phyloP scores from a whole-genome alignment of 2,329 filamentous ascomycete species.

The Fusarium drepaniforme region DNA sequence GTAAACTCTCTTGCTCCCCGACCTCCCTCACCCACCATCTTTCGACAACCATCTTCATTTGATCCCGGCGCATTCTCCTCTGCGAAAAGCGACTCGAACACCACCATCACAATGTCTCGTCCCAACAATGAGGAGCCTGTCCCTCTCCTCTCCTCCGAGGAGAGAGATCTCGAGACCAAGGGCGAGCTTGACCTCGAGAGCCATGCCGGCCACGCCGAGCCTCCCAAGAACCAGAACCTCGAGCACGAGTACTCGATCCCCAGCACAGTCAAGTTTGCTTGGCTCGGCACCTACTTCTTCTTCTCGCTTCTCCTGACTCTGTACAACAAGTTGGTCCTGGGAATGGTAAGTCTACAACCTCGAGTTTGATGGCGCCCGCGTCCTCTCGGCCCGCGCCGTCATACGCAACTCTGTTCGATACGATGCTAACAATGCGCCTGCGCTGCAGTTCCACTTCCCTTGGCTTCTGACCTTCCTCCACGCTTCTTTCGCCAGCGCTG shows the following conservation, averaged over 20 bases:
- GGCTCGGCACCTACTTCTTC: slow-evolving; percentile 65
- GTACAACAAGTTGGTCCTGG: slow-evolving; percentile 70
- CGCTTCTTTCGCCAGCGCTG: slow-evolving; percentile 67
- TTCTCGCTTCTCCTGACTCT: slow-evolving; percentile 63
- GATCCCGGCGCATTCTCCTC: slow-evolving; percentile 23
- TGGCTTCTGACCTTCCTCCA: slow-evolving; percentile 72
- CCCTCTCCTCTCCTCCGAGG: slow-evolving; percentile 47
- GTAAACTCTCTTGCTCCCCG: background rate
- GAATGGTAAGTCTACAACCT: slow-evolving; percentile 53
- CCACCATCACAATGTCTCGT: slow-evolving; percentile 46
- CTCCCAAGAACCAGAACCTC: slow-evolving; percentile 50
- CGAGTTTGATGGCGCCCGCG: background rate
- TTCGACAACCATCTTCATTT: slow-evolving; percentile 21
- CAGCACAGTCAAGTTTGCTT: slow-evolving; percentile 61
- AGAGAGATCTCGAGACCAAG: slow-evolving; percentile 48
- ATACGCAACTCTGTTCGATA: background rate
- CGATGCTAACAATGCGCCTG: slow-evolving; percentile 31
- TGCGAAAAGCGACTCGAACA: background rate
- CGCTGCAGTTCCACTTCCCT: slow-evolving; percentile 66
- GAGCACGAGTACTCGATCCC: slow-evolving; percentile 60
- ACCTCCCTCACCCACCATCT: background rate
- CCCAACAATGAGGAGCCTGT: slow-evolving; percentile 48
- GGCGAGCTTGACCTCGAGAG: slow-evolving; percentile 49
- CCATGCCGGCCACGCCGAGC: slow-evolving; percentile 44
- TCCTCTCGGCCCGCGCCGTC: background rate